phyloP scores from a whole-genome alignment of 495 filamentous ascomycete genomes.

The Astrothelium macrocarpum region DNA sequence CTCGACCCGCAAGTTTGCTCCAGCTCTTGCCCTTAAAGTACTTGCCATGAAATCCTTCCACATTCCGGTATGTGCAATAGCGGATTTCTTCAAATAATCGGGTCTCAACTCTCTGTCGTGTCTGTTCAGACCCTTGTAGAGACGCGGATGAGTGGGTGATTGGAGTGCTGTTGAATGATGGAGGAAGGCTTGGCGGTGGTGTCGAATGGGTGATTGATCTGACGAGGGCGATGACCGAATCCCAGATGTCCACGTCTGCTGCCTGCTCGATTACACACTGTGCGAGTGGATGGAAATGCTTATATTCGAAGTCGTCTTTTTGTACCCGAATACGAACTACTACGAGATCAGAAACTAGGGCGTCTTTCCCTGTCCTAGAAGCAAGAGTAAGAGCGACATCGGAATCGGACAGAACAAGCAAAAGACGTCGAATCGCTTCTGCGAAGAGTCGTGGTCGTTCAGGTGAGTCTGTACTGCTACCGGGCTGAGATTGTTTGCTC shows the following conservation, averaged over 20 bases:
- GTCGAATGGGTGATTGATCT: neutral
- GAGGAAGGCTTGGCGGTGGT: neutral
- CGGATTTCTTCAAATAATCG: slow-evolving; percentile 17
- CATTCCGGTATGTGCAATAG: slow-evolving; percentile 14
- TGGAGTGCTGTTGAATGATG: slow-evolving; percentile 19
- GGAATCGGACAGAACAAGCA: neutral
- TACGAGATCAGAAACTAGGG: neutral
- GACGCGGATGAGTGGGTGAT: slow-evolving; percentile 17
- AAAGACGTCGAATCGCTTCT: neutral
- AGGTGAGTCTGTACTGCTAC: neutral
- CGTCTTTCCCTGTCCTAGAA: neutral
- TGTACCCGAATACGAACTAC: neutral
- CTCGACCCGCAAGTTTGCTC: neutral
- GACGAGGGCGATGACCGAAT: neutral
- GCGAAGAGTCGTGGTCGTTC: neutral
- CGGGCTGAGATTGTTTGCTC: neutral
- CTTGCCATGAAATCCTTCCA: slow-evolving; percentile 16
- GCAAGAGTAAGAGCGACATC: neutral
- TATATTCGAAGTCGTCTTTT: neutral
- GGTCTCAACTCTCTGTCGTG: slow-evolving; percentile 12
- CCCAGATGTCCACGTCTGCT: neutral
- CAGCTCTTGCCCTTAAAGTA: slow-evolving; percentile 8
- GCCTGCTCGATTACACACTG: neutral
- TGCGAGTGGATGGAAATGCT: neutral
- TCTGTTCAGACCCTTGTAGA: slow-evolving; percentile 17